Percentiles rank a stretch among this genome's conserved stretches.
These are phyloP conservation scores for Beauveria pseudobassiana DNA, from an alignment of 2,329 filamentous ascomycete genomes.

Conservation along the genomic window DNA sequence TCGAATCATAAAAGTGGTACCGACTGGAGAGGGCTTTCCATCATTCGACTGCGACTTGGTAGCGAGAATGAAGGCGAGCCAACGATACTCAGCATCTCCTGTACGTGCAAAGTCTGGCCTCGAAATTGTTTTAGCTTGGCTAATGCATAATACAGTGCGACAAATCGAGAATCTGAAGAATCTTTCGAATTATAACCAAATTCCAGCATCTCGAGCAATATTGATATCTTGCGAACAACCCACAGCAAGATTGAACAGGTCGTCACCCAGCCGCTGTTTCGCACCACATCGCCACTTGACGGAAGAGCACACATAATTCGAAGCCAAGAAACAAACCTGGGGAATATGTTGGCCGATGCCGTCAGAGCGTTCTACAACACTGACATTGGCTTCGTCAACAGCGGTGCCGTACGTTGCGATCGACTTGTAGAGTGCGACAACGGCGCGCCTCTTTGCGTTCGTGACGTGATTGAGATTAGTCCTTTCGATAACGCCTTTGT, in stretches of 20 bases:
- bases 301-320: slow-evolving; percentile 16
- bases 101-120: not conserved
- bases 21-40: slow-evolving; percentile 12
- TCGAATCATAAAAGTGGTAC: slow-evolving; percentile 14
- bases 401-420: slow-evolving; percentile 19
- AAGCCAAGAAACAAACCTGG: slow-evolving; percentile 19
- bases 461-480: slow-evolving; percentile 20
- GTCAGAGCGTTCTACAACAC: slow-evolving; percentile 19
- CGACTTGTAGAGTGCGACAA: slow-evolving; percentile 12
- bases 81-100: not conserved
- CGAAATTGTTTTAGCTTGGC: not conserved
- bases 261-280: slow-evolving; percentile 16
- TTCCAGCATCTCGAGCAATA: not conserved
- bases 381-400: slow-evolving; percentile 20
- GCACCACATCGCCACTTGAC: slow-evolving; percentile 16
- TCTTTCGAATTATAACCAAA: not conserved
- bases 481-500: slow-evolving; percentile 20
- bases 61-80: not conserved
- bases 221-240: slow-evolving; percentile 7
- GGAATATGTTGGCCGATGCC: slow-evolving; percentile 20
- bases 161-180: not conserved
- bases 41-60: slow-evolving; percentile 1
- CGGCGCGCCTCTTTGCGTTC: slow-evolving; percentile 13
- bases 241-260: slow-evolving; percentile 15
- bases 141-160: not conserved